Percentiles rank a stretch among this genome's conserved stretches.
phyloP scores from a whole-genome alignment of 352 stramenopile species.

The Phytophthora melonis region DNA sequence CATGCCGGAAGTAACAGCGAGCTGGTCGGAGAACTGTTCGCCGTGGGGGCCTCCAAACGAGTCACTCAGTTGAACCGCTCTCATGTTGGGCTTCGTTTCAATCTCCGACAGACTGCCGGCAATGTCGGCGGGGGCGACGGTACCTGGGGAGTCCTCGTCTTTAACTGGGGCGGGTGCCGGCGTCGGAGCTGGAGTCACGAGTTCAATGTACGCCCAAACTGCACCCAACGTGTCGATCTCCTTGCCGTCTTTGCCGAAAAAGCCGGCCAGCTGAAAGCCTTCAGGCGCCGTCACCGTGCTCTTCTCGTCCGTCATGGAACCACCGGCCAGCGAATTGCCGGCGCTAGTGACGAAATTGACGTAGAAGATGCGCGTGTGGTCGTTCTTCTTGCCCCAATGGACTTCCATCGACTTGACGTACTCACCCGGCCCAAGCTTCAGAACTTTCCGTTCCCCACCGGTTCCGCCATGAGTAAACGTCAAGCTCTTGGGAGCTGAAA shows the following conservation, averaged over 20 bases:
- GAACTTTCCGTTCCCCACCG: conserved; percentile 17
- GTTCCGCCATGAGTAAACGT: conserved; percentile 36
- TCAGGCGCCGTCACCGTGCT: conserved; percentile 27
- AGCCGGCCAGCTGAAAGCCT: conserved; percentile 34
- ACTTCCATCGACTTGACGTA: conserved; percentile 42
- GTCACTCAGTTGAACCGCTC: conserved; percentile 40
- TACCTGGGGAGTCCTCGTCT: conserved; percentile 26
- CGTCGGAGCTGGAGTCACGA: conserved; percentile 29
- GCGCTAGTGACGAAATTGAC: conserved; percentile 36
- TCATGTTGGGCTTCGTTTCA: conserved; percentile 23
- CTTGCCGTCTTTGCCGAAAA: conserved; percentile 23
- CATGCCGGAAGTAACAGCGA: conserved; percentile 29
- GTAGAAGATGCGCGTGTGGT: conserved; percentile 33
- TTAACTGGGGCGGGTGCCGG: conserved; percentile 15
- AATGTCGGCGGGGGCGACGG: conserved; percentile 21
- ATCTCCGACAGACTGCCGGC: conserved; percentile 30
- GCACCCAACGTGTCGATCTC: conserved; percentile 34
- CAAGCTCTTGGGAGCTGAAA: conserved; percentile 17
- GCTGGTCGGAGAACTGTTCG: conserved; percentile 48
- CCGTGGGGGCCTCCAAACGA: conserved; percentile 54
- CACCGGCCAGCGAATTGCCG: conserved; percentile 29
- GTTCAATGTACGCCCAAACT: conserved; percentile 31
- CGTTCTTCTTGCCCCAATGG: conserved; percentile 37
- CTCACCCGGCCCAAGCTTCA: conserved; percentile 25
- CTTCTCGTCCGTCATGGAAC: conserved; percentile 25